phyloP scores from a whole-genome alignment of 2,329 filamentous ascomycete species.

The Colletotrichum costaricense region DNA sequence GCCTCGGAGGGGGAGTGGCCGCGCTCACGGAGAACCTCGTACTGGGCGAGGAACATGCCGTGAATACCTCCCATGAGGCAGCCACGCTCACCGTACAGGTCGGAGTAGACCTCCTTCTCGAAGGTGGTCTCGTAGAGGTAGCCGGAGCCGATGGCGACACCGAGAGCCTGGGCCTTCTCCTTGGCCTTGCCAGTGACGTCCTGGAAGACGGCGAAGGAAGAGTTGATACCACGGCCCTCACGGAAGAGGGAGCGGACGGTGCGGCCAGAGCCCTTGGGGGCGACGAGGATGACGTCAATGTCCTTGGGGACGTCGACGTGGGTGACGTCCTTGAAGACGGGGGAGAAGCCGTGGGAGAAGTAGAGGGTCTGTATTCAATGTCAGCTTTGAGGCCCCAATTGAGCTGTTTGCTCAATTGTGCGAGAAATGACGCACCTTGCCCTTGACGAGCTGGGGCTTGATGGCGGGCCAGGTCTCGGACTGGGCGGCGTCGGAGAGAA shows the following conservation, averaged over 20 bases:
- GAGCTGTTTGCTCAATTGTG: slow-evolving; percentile 4
- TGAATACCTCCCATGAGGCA: slow-evolving; percentile 99
- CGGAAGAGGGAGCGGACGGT: slow-evolving; percentile 99
- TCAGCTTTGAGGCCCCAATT: slow-evolving; percentile 37
- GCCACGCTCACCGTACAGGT: slow-evolving; percentile 99
- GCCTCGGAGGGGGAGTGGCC: slow-evolving; percentile 98
- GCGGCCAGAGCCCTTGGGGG: slow-evolving; percentile 98
- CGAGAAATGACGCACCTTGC: slow-evolving; percentile 77
- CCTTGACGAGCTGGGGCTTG: slow-evolving; percentile 98
- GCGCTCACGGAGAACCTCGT: slow-evolving; percentile 99
- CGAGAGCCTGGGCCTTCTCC: slow-evolving; percentile 97
- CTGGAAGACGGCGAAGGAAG: slow-evolving; percentile 97
- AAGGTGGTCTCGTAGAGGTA: slow-evolving; percentile 99
- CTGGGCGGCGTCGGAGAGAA: slow-evolving; percentile 97
- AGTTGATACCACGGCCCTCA: slow-evolving; percentile 99
- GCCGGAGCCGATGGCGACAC: slow-evolving; percentile 95
- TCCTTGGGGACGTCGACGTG: slow-evolving; percentile 96
- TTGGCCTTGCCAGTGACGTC: slow-evolving; percentile 98
- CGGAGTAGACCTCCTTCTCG: slow-evolving; percentile 99
- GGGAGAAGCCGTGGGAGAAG: slow-evolving; percentile 99
- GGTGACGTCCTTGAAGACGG: slow-evolving; percentile 99
- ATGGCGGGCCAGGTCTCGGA: slow-evolving; percentile 98
- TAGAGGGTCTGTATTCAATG: slow-evolving; percentile 81
- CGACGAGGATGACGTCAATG: slow-evolving; percentile 99
- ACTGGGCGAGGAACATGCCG: slow-evolving; percentile 99